These are phyloP conservation scores for Kwoniella bestiolae DNA, from an alignment of 768 basidiomycete species.

Conservation along the genomic window DNA sequence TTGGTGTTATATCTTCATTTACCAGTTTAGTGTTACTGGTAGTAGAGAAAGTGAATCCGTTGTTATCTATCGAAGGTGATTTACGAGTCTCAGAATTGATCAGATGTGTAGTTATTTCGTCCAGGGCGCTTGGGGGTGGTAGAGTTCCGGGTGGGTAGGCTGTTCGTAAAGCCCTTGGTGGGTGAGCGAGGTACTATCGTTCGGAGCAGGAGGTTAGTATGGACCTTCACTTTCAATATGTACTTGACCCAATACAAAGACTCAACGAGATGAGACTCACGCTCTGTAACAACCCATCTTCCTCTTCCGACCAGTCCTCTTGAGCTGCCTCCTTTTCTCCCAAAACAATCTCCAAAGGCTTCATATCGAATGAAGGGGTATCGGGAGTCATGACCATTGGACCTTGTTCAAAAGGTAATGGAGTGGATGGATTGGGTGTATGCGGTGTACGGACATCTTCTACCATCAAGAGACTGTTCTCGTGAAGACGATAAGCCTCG, in stretches of 20 bases:
- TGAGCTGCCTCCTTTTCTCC: slow-evolving; percentile 8
- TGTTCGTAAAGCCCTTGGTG: slow-evolving; percentile 32
- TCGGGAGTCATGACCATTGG: slow-evolving; percentile 42
- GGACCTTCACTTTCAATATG: too few relatives aligned
- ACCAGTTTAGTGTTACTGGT: background rate
- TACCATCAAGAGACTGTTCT: slow-evolving; percentile 8
- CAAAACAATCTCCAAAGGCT: slow-evolving; percentile 14
- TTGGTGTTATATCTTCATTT: slow-evolving; percentile 12
- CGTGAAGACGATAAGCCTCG: background rate
- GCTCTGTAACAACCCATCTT: slow-evolving; percentile 43
- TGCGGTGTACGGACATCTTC: slow-evolving; percentile 30
- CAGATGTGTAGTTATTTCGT: slow-evolving; percentile 49
- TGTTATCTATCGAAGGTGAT: slow-evolving; percentile 13
- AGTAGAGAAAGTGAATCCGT: slow-evolving; percentile 10
- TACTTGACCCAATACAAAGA: too few relatives aligned
- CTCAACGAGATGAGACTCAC: slow-evolving; percentile 21
- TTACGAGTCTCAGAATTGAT: slow-evolving; percentile 31
- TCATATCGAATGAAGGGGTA: slow-evolving; percentile 37
- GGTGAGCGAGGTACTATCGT: slow-evolving; percentile 44
- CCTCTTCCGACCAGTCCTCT: slow-evolving; percentile 42
- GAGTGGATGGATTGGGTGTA: slow-evolving; percentile 29
- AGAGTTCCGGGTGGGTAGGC: slow-evolving; percentile 51
- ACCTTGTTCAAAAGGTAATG: slow-evolving; percentile 23
- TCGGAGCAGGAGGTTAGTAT: background rate
- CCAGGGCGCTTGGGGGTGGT: slow-evolving; percentile 46